Percentiles rank a stretch among this genome's conserved stretches.
These are phyloP conservation scores for Chlorella sorokiniana DNA, from an alignment of 139 green algal species.

Conservation along the genomic window DNA sequence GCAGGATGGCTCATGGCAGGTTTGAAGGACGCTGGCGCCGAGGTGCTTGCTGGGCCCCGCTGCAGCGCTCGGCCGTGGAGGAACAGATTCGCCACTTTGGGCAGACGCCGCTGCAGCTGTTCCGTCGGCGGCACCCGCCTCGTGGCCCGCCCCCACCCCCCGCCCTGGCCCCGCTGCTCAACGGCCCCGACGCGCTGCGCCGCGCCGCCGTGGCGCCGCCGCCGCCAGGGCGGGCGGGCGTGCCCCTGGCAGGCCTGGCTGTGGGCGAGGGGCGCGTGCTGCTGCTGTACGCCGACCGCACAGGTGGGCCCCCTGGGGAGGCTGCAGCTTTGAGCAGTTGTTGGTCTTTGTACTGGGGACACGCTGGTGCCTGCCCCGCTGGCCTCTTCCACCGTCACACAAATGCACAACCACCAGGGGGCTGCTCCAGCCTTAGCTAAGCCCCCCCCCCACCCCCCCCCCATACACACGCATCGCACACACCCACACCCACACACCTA, in stretches of 20 bases:
- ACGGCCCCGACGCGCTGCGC: constrained; percentile 46
- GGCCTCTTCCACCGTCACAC: too few relatives aligned
- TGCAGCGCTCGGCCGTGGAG: constrained; percentile 62
- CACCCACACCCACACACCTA: not conserved
- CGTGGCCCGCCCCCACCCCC: constrained; percentile 43
- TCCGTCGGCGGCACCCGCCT: constrained; percentile 48
- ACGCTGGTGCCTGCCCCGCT: not conserved
- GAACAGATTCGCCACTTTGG: constrained; percentile 96
- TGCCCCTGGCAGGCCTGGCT: constrained; percentile 31
- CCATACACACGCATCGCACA: too few relatives aligned
- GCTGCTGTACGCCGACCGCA: constrained; percentile 40
- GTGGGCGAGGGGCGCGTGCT: constrained; percentile 44
- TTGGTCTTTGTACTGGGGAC: too few relatives aligned
- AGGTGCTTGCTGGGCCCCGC: not conserved
- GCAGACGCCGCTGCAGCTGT: constrained; percentile 89
- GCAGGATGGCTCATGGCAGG: too few relatives aligned
- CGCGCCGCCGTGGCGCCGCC: constrained; percentile 35
- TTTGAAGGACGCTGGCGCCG: too few relatives aligned
- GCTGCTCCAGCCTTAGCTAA: too few relatives aligned
- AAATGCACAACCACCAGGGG: not conserved
- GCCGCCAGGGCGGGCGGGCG: constrained; percentile 28
- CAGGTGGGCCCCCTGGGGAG: not conserved
- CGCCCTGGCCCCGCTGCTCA: constrained; percentile 47
- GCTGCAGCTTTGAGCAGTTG: too few relatives aligned
- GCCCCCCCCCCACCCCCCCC: too few relatives aligned